Evolutionary conservation across 805 yeast species (phyloP).

Genomic region (Schizosaccharomyces pombe): DNA sequence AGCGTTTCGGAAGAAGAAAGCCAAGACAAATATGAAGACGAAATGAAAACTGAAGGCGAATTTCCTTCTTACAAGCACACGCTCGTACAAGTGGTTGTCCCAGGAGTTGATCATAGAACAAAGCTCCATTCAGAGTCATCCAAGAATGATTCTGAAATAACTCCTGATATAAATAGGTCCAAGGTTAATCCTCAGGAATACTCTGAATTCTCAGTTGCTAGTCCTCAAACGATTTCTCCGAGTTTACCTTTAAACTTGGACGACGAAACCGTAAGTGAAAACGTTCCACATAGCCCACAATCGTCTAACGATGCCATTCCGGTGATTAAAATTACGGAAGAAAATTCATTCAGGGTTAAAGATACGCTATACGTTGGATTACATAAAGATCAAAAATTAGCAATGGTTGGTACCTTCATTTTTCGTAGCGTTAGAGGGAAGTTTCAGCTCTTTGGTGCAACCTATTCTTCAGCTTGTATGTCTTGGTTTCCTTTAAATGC

Average conservation of each 20-base stretch:
- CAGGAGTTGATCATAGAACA: background rate
- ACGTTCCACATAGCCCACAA: background rate
- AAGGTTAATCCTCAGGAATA: too few relatives aligned
- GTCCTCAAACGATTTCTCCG: too few relatives aligned
- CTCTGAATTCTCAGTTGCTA: too few relatives aligned
- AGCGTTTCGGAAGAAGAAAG: background rate
- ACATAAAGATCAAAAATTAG: background rate
- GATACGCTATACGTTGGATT: background rate
- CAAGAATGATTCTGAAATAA: background rate
- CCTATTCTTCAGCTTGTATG: background rate
- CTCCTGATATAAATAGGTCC: background rate
- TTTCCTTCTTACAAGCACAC: background rate
- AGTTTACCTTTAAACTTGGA: too few relatives aligned
- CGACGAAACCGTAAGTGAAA: background rate
- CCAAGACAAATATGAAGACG: background rate
- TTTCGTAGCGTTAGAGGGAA: background rate
- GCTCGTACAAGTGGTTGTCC: background rate
- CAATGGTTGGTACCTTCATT: background rate
- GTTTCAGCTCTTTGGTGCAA: background rate
- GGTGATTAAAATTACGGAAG: background rate
- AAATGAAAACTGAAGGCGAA: background rate
- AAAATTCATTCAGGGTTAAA: background rate
- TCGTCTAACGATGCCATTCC: background rate
- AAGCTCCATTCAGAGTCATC: background rate
- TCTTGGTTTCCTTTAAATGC: background rate